Evolutionary conservation across 176 grass and related monocot species (phyloP), one percentile per base, ranked within the genome.

Genomic region (Carex parvula): DNA sequence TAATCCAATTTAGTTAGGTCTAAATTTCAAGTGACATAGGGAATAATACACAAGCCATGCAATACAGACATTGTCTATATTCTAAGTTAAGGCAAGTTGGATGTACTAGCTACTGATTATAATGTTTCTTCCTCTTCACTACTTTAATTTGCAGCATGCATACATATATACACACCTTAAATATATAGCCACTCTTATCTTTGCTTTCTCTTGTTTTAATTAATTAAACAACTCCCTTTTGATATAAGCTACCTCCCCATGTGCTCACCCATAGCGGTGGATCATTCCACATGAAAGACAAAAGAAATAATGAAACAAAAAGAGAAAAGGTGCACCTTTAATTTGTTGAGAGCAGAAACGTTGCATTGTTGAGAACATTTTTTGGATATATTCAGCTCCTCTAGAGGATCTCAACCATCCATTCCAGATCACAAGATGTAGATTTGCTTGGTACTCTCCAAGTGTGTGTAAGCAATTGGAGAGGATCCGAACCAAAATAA

Each of bases 221-320:
- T 50, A 30, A 44, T 44, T 44, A 44, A 66, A 66, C 80, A 18
- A 54, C 61, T 52, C 39, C 80, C 80, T 82, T 82, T 82, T 82
- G 32, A 65, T 41, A 82, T 82, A 82, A 82, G 79, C 79, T 82
- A 82, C 80, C 80, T 68, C 61, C 79, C 80, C 80, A 82, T 82
- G 80, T 82, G 80, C 80, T 17, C 33, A 48, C 63, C 41, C 60
- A 66, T 82, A 82, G 61, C 68, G 80, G 80, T 82, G 60, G 60
- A 82, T 82, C 80, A 66, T 67, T 46, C 80, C 80, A 82, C 80
- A 82, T 82, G 80, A 82, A 82, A 67, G 80, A 82, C 80, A 82
- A 82, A 82, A 66, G 80, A 82, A 82, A 82, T 82, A 68, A 82
- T 82, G 80, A 82, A 82, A 82, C 80, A 82, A 82, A 82, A 82